These are phyloP conservation scores for Globisporangium paroecandrum DNA, from an alignment of 352 stramenopile genomes.

Conservation along the genomic window DNA sequence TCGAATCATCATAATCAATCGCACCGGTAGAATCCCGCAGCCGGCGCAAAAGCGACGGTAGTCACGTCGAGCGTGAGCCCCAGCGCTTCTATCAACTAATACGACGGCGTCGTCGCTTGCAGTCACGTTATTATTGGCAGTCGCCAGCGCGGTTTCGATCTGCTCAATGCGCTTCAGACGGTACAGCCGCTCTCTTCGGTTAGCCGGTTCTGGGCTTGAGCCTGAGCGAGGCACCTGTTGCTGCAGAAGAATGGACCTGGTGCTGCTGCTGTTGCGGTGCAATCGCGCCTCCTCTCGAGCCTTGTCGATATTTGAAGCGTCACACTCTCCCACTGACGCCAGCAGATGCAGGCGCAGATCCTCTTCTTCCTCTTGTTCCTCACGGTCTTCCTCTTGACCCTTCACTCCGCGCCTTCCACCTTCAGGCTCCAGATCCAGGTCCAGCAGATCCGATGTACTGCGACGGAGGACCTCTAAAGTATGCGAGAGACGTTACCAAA, in stretches of 20 bases:
- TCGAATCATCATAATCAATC: too few species aligned
- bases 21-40: slow-evolving; percentile 26
- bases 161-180: slow-evolving; percentile 27
- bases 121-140: neutral
- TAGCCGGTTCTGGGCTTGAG: neutral
- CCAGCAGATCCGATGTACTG: neutral
- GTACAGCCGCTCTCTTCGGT: slow-evolving; percentile 12
- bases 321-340: neutral
- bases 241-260: neutral
- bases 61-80: neutral
- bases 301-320: neutral
- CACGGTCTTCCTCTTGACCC: neutral
- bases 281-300: neutral
- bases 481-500: neutral
- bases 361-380: neutral
- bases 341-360: neutral
- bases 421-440: neutral
- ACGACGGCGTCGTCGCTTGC: neutral
- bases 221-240: neutral
- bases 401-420: neutral
- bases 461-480: neutral
- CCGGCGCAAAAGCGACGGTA: slow-evolving; percentile 27
- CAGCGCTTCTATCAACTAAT: neutral
- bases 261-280: too few species aligned
- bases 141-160: slow-evolving; percentile 24